Evolutionary conservation across 805 yeast species (phyloP).

Genomic region (Metschnikowia chrysomelidarum): DNA sequence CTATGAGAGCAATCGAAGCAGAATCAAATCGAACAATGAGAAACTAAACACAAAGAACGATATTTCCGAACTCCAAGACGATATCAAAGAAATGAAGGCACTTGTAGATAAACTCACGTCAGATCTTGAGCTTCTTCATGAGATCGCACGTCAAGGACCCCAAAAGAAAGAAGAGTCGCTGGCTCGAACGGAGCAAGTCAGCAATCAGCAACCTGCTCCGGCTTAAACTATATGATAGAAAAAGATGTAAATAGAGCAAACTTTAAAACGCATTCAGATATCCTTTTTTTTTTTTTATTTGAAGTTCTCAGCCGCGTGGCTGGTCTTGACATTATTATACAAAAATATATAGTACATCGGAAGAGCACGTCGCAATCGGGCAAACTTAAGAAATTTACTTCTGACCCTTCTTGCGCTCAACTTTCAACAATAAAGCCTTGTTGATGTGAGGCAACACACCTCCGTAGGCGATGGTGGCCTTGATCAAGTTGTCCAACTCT

Average conservation of each 20-base stretch:
- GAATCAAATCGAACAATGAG: constrained; percentile 59
- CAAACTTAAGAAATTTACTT: constrained; percentile 8
- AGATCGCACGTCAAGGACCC: constrained; percentile 3
- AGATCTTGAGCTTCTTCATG: constrained; percentile 14
- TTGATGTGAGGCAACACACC: constrained; percentile 36
- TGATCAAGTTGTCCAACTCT: constrained; percentile 33
- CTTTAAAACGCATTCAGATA: too few species aligned
- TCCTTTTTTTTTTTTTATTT: too few species aligned
- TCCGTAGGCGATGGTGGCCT: constrained; percentile 33
- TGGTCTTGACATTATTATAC: constrained; percentile 18
- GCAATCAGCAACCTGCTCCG: too few species aligned
- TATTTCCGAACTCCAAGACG: constrained; percentile 65
- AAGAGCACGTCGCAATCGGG: constrained; percentile 2
- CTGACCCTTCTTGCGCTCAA: constrained; percentile 28
- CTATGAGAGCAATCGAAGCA: constrained; percentile 66
- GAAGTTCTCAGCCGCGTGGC: too few species aligned
- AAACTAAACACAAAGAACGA: constrained; percentile 72
- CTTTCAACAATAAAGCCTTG: constrained; percentile 34
- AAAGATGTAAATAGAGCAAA: neutral
- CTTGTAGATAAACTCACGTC: constrained; percentile 16
- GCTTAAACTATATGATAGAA: too few species aligned
- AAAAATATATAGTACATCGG: constrained; percentile 19
- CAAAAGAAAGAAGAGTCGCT: neutral
- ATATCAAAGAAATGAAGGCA: constrained; percentile 54
- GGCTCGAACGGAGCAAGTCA: neutral